phyloP scores from a whole-genome alignment of 345 rosid genomes.

The Diplotaxis tenuifolia region DNA sequence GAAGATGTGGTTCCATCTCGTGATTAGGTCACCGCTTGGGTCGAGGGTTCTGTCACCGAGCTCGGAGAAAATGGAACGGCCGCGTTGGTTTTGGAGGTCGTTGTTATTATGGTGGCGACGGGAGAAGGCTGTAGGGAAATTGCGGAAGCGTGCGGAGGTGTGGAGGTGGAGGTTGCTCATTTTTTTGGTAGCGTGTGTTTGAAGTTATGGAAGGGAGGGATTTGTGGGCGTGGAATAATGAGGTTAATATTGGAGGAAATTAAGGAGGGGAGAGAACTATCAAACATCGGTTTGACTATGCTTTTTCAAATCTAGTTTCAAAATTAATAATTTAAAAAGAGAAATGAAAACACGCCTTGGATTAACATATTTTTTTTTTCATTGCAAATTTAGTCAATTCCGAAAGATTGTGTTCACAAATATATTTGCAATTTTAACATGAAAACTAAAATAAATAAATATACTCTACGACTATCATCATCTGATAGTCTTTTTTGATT shows the following conservation, averaged over 20 bases:
- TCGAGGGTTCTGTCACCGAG: constrained; percentile 58
- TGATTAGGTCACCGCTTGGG: constrained; percentile 61
- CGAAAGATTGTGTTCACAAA: background rate
- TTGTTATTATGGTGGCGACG: constrained; percentile 38
- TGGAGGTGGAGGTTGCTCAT: constrained; percentile 46
- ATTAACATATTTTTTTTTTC: too few relatives aligned
- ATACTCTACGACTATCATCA: too few relatives aligned
- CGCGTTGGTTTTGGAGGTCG: constrained; percentile 40
- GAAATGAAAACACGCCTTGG: too few relatives aligned
- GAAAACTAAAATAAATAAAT: too few relatives aligned
- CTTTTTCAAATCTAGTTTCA: background rate
- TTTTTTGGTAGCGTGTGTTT: constrained; percentile 12
- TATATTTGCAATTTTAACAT: background rate
- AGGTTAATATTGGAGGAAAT: constrained; percentile 12
- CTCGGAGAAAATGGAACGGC: constrained; percentile 22
- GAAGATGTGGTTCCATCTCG: constrained; percentile 71
- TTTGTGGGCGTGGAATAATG: constrained; percentile 26
- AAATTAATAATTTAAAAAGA: background rate
- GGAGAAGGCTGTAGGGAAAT: constrained; percentile 45
- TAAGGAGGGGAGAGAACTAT: constrained; percentile 4
- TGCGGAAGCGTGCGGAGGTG: constrained; percentile 44
- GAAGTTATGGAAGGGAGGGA: constrained; percentile 29
- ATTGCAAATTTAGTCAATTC: too few relatives aligned
- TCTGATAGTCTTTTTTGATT: background rate
- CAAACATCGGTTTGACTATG: background rate